Evolutionary conservation across 768 basidiomycete genomes (phyloP).

Genomic region (Candolleomyces efflorescens): DNA sequence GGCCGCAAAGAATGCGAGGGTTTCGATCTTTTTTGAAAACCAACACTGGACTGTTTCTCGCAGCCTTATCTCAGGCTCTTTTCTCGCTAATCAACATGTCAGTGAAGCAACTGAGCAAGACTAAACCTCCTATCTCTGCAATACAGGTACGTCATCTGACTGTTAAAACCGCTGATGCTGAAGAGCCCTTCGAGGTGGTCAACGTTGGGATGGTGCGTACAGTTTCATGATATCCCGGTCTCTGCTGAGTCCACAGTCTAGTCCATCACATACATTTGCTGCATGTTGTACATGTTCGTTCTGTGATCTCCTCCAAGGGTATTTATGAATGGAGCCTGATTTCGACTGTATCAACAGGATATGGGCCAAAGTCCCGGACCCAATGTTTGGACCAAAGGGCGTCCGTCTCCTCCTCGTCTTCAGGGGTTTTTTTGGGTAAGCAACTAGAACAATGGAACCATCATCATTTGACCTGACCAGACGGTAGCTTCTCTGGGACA

Average conservation of each 20-base stretch:
- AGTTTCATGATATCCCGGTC: neutral
- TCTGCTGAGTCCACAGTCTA: neutral
- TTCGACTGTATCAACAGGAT: slow-evolving; percentile 17
- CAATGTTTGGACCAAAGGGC: slow-evolving; percentile 64
- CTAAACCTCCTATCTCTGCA: slow-evolving; percentile 19
- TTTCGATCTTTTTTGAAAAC: neutral
- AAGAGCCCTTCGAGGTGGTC: no score
- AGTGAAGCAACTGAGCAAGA: slow-evolving; percentile 19
- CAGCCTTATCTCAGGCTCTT: slow-evolving; percentile 18
- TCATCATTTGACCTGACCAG: neutral
- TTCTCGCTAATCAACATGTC: slow-evolving; percentile 17
- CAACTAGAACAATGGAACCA: neutral
- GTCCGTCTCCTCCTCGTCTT: slow-evolving; percentile 53
- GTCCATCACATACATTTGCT: slow-evolving; percentile 14
- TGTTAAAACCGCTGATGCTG: no score
- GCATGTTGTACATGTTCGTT: slow-evolving; percentile 12
- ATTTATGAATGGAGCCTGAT: no score
- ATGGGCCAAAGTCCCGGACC: slow-evolving; percentile 43
- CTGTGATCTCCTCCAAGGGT: no score
- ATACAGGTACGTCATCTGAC: slow-evolving; percentile 12
- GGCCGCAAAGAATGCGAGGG: neutral
- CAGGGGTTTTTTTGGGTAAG: slow-evolving; percentile 64
- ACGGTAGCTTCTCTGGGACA: slow-evolving; percentile 62
- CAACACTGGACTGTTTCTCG: slow-evolving; percentile 16
- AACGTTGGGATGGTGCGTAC: slow-evolving; percentile 12